Evolutionary conservation across 331 rosid species (phyloP).

Genomic region (Cucumis variabilis): DNA sequence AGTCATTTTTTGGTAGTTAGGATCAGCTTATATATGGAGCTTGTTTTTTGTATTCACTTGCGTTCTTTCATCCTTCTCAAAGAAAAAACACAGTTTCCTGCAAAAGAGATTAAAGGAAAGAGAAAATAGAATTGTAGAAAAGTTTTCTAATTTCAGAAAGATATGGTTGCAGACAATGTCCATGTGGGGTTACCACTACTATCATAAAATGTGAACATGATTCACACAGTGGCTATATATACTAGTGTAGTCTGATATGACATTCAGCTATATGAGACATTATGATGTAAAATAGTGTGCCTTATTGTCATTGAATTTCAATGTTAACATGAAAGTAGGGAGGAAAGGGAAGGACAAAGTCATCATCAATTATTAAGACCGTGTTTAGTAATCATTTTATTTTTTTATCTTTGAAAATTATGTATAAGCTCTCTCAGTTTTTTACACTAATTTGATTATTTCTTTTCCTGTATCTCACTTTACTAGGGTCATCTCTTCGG

Average conservation of each 20-base stretch:
- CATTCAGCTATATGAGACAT: not conserved
- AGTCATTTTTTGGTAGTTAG: not conserved
- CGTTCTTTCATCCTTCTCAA: not conserved
- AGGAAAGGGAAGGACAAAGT: not conserved
- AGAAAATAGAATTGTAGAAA: not conserved
- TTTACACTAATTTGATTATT: not conserved
- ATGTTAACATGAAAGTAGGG: conserved; percentile 8
- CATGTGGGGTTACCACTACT: not conserved
- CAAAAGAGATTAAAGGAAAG: not conserved
- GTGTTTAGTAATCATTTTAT: not conserved
- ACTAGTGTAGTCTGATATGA: not conserved
- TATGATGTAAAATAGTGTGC: not conserved
- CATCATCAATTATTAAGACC: not conserved
- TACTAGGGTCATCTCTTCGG: not conserved
- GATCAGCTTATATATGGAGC: not conserved
- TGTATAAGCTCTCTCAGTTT: no score
- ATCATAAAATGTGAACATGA: not conserved
- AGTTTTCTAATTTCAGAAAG: not conserved
- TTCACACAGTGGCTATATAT: not conserved
- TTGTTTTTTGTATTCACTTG: not conserved
- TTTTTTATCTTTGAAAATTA: no score
- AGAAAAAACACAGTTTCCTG: not conserved
- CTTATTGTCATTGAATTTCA: not conserved
- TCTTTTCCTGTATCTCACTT: not conserved
- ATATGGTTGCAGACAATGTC: not conserved